phyloP scores from a whole-genome alignment of 1,284 basidiomycete genomes.

The Blastosporella zonata region DNA sequence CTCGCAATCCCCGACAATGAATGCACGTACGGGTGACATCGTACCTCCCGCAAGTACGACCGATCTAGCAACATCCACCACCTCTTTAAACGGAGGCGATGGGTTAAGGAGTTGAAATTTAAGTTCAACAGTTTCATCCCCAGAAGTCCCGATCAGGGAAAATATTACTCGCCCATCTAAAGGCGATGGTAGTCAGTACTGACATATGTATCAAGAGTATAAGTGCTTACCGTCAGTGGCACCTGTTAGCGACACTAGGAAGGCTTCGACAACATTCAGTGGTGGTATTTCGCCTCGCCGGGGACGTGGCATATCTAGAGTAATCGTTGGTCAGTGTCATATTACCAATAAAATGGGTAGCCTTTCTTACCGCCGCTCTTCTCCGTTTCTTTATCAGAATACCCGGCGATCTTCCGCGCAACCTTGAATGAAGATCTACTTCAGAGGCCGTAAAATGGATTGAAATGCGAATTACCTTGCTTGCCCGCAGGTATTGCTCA shows the following conservation, averaged over 20 bases:
- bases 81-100: slow-evolving; percentile 78
- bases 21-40: slow-evolving; percentile 81
- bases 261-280: slow-evolving; percentile 81
- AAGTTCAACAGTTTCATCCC: slow-evolving; percentile 57
- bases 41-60: slow-evolving; percentile 94
- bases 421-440: slow-evolving; percentile 38
- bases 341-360: slow-evolving; percentile 28
- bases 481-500: slow-evolving; percentile 79
- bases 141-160: slow-evolving; percentile 34
- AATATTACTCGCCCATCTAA: slow-evolving; percentile 68
- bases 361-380: slow-evolving; percentile 41
- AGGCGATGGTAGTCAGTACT: slow-evolving; percentile 5
- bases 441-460: slow-evolving; percentile 13
- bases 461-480: slow-evolving; percentile 64
- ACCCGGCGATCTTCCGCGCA: slow-evolving; percentile 76
- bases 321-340: slow-evolving; percentile 1
- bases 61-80: slow-evolving; percentile 77
- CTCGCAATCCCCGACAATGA: neutral
- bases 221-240: slow-evolving; percentile 69
- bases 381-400: slow-evolving; percentile 66
- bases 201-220: slow-evolving; percentile 3
- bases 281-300: slow-evolving; percentile 60
- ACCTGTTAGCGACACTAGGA: slow-evolving; percentile 81
- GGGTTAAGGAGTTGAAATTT: slow-evolving; percentile 97
- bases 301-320: slow-evolving; percentile 26